Conservation (phyloP, 495 filamentous ascomycete genomes). For the Lasiosphaeria hispida region DNA sequence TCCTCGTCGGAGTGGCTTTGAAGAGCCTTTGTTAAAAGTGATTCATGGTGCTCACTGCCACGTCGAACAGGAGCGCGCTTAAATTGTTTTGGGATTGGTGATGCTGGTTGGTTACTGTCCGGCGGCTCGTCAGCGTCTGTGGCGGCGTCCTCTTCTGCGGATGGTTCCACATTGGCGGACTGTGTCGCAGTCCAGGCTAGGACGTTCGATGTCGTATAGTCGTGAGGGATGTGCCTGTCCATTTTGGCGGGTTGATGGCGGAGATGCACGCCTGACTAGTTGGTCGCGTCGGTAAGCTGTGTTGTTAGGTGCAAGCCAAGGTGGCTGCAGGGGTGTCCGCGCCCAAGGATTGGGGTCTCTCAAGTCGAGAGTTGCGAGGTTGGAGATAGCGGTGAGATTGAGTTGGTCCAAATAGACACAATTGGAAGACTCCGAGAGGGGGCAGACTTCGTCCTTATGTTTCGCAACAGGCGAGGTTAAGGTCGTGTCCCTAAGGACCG, state of each 20-base stretch:
- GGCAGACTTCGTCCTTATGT: neutral
- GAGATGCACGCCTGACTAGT: neutral
- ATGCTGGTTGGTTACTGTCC: constrained; percentile 18
- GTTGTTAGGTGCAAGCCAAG: neutral
- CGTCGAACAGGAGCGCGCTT: constrained; percentile 42
- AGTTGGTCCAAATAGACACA: neutral
- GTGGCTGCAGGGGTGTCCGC: too few relatives aligned
- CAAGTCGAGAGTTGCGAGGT: neutral
- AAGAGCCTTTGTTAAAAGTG: constrained; percentile 77
- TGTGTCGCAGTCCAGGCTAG: constrained; percentile 41
- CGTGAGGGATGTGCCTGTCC: constrained; percentile 39
- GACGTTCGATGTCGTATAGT: constrained; percentile 39
- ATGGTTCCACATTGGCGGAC: constrained; percentile 42
- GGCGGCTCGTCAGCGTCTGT: constrained; percentile 36
- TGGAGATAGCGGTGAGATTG: too few relatives aligned
- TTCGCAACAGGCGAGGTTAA: constrained; percentile 31
- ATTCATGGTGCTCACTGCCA: constrained; percentile 57
- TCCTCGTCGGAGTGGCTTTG: constrained; percentile 62
- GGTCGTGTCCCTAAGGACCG: constrained; percentile 55
- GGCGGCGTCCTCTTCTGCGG: constrained; percentile 38
- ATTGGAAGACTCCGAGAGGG: neutral
- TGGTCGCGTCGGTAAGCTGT: neutral
- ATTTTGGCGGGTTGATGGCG: constrained; percentile 24
- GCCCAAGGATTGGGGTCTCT: too few relatives aligned
- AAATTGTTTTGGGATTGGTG: constrained; percentile 35